phyloP scores from a whole-genome alignment of 139 green algal genomes.

The Coccomyxa sp. region DNA sequence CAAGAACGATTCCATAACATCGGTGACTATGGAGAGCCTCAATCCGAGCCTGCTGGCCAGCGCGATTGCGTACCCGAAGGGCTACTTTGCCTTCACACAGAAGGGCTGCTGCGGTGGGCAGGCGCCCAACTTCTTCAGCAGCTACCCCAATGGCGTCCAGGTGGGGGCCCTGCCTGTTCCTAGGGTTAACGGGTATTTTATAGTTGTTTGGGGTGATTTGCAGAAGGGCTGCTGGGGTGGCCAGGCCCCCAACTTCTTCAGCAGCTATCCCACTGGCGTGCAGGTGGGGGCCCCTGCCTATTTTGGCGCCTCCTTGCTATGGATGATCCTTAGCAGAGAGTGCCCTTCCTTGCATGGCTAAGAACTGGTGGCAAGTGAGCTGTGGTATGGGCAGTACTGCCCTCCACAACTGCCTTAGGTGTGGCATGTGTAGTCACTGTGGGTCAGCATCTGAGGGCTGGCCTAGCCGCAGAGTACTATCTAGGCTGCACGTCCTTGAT shows the following conservation, averaged over 20 bases:
- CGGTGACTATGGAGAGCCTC: background rate
- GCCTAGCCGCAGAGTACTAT: no score
- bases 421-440: no score
- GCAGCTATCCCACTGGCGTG: background rate
- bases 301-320: background rate
- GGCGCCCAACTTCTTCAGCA: background rate
- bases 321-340: background rate
- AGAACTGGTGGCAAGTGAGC: no score
- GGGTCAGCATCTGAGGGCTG: no score
- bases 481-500: no score
- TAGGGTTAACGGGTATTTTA: no score
- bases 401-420: no score
- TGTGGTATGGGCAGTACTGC: no score
- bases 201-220: no score
- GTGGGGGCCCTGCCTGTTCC: background rate
- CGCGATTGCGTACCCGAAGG: background rate
- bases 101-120: background rate
- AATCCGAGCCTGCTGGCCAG: background rate
- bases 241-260: background rate
- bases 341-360: no score
- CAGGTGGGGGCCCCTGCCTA: background rate
- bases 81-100: background rate
- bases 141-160: background rate
- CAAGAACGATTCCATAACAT: background rate
- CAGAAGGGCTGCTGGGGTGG: background rate